Percentiles rank a stretch among this genome's conserved stretches.
phyloP scores from a whole-genome alignment of 192 early-diverging fungal species.

The Linnemannia schmuckeri region DNA sequence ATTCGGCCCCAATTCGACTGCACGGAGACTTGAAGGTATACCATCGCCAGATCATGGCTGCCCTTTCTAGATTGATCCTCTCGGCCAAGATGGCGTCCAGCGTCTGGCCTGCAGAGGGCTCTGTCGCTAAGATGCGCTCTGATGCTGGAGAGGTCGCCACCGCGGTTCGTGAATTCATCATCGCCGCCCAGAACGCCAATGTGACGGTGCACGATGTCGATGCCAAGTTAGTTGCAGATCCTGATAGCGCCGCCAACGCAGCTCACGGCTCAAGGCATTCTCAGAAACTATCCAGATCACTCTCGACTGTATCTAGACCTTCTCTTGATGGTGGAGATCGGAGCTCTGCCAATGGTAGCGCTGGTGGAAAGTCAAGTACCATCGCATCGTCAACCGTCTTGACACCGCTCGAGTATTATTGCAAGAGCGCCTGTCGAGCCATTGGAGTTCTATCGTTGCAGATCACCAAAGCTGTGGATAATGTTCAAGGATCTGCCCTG shows the following conservation, averaged over 20 bases:
- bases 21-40: conserved; percentile 75
- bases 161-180: conserved; percentile 76
- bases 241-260: conserved; percentile 18
- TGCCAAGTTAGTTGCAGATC: conserved; percentile 53
- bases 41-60: conserved; percentile 84
- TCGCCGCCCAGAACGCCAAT: conserved; percentile 47
- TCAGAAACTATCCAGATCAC: conserved; percentile 21
- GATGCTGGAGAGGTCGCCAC: conserved; percentile 82
- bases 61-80: conserved; percentile 83
- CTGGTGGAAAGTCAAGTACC: neutral
- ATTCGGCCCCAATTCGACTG: conserved; percentile 72
- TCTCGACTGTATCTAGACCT: conserved; percentile 13
- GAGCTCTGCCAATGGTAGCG: neutral
- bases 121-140: conserved; percentile 76
- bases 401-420: conserved; percentile 53
- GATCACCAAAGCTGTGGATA: conserved; percentile 43
- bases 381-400: conserved; percentile 33
- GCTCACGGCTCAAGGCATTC: neutral
- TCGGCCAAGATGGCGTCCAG: conserved; percentile 71
- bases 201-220: conserved; percentile 56
- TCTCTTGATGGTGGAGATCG: conserved; percentile 16
- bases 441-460: conserved; percentile 36
- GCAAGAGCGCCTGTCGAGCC: conserved; percentile 52
- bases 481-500: neutral
- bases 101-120: conserved; percentile 90